Evolutionary conservation across 768 basidiomycete species (phyloP).

Genomic region (Dacryopinax primogenitus): DNA sequence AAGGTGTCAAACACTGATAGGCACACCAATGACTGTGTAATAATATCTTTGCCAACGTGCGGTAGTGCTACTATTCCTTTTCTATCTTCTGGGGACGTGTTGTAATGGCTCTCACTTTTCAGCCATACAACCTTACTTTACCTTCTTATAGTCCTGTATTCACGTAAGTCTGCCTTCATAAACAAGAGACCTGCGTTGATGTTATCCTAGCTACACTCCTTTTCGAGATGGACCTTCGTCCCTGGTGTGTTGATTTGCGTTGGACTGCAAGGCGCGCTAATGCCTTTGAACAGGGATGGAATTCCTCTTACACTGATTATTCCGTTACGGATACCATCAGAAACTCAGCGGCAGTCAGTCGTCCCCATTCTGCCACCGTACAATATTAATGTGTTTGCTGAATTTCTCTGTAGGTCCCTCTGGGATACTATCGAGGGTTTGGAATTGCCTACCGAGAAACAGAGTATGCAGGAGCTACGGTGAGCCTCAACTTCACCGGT

Average conservation of each 20-base stretch:
- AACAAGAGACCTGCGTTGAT: neutral
- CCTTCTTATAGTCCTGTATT: neutral
- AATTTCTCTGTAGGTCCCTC: neutral
- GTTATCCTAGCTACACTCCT: neutral
- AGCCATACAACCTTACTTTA: neutral
- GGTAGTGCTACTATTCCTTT: neutral
- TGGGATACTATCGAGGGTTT: neutral
- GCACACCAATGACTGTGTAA: too few relatives aligned
- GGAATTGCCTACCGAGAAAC: neutral
- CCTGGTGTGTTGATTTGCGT: neutral
- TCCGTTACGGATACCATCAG: neutral
- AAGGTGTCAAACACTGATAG: neutral
- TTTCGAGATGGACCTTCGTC: neutral
- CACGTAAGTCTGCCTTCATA: neutral
- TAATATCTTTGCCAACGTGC: too few relatives aligned
- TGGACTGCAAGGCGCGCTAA: neutral
- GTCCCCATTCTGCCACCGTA: too few relatives aligned
- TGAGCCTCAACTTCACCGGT: neutral
- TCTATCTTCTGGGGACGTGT: neutral
- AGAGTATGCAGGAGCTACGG: neutral
- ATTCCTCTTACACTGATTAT: neutral
- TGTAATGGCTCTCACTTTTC: neutral
- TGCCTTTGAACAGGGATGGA: neutral
- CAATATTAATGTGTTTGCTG: neutral
- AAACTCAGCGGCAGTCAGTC: neutral